Conservation (phyloP, 2,329 filamentous ascomycete genomes). For the Phialophora macrospora region DNA sequence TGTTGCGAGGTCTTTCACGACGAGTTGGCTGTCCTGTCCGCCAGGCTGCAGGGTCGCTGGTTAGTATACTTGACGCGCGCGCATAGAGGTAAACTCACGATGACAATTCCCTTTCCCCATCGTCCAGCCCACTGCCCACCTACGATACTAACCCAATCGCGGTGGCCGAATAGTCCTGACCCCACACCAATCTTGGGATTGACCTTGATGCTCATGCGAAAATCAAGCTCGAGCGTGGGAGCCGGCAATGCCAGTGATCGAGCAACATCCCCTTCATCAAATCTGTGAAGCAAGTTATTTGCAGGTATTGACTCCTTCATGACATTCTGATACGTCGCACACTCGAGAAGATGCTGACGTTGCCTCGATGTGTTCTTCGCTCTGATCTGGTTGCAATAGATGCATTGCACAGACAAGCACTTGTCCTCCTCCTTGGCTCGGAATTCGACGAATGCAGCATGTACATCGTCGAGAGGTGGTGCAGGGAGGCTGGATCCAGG, state of each 20-base stretch:
- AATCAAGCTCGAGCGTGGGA: constrained; percentile 57
- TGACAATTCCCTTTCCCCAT: constrained; percentile 58
- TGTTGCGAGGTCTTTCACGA: constrained; percentile 55
- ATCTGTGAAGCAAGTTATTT: constrained; percentile 57
- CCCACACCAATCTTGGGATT: constrained; percentile 57
- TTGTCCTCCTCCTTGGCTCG: constrained; percentile 41
- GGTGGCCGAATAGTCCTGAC: constrained; percentile 54
- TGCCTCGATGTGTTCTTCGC: constrained; percentile 58
- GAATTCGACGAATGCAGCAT: constrained; percentile 54
- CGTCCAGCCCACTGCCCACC: constrained; percentile 59
- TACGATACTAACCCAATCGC: constrained; percentile 58
- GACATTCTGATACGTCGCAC: constrained; percentile 56
- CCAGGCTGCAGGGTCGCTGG: constrained; percentile 47
- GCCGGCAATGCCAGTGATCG: constrained; percentile 55
- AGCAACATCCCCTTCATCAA: constrained; percentile 56
- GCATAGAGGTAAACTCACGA: constrained; percentile 47
- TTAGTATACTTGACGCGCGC: not conserved
- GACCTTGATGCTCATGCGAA: constrained; percentile 59
- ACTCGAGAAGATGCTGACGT: constrained; percentile 56
- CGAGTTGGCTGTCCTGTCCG: constrained; percentile 56
- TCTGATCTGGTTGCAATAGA: constrained; percentile 57
- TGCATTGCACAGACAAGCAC: constrained; percentile 57
- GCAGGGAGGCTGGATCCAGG: constrained; percentile 48
- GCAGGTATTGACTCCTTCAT: constrained; percentile 60
- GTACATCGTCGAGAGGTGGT: constrained; percentile 55